These are phyloP conservation scores for Ambrosiella beaveri DNA, from an alignment of 2,329 filamentous ascomycete genomes.

Conservation along the genomic window DNA sequence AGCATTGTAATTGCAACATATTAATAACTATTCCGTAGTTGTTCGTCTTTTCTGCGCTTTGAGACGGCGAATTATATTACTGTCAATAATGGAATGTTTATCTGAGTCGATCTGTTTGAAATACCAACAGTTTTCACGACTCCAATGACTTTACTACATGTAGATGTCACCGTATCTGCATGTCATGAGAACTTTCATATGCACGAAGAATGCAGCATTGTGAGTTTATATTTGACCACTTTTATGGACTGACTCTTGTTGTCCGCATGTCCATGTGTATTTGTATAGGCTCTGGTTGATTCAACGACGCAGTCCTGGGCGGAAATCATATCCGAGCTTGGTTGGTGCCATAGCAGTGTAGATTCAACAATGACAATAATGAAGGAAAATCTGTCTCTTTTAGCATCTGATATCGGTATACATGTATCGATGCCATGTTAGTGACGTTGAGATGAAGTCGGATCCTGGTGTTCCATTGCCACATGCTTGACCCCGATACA, in stretches of 20 bases:
- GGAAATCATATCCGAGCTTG: no score
- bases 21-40: constrained; percentile 30
- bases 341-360: no score
- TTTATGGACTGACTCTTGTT: neutral
- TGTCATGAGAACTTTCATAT: constrained; percentile 6
- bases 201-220: constrained; percentile 9
- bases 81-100: neutral
- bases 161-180: neutral
- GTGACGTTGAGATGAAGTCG: no score
- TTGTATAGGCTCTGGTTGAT: neutral
- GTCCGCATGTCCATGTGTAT: neutral
- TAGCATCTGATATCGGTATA: no score
- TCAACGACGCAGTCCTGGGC: no score
- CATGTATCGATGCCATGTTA: no score
- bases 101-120: neutral
- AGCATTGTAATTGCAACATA: neutral
- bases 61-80: constrained; percentile 16
- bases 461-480: no score
- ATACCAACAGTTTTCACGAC: neutral
- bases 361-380: no score
- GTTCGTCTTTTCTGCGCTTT: constrained; percentile 65
- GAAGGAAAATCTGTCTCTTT: no score
- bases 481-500: no score
- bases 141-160: neutral
- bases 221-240: neutral